These are phyloP conservation scores for Candida boidinii DNA, from an alignment of 805 yeast genomes.

Conservation along the genomic window DNA sequence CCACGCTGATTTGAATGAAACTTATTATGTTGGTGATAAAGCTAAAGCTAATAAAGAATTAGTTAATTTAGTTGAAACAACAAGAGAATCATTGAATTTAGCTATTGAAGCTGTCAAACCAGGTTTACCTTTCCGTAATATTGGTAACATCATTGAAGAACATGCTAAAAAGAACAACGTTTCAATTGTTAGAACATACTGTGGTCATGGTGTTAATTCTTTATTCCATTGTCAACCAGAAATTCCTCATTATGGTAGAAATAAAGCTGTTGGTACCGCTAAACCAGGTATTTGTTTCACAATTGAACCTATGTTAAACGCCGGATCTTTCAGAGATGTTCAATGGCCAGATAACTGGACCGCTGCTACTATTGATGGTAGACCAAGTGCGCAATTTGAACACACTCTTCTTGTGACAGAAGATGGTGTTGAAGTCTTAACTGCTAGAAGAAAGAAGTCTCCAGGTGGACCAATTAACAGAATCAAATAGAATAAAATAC, in stretches of 20 bases:
- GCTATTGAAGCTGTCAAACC: slow-evolving; percentile 88
- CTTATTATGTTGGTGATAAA: slow-evolving; percentile 91
- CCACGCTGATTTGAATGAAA: slow-evolving; percentile 93
- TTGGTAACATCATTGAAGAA: slow-evolving; percentile 83
- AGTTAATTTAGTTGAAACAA: slow-evolving; percentile 86
- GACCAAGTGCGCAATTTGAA: slow-evolving; percentile 87
- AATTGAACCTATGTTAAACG: slow-evolving; percentile 93
- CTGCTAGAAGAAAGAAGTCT: slow-evolving; percentile 68
- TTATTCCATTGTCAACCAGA: slow-evolving; percentile 89
- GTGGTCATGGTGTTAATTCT: slow-evolving; percentile 89
- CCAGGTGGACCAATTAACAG: slow-evolving; percentile 78
- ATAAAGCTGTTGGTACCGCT: slow-evolving; percentile 88
- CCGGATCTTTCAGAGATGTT: slow-evolving; percentile 72
- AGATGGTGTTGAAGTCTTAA: slow-evolving; percentile 82
- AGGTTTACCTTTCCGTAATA: slow-evolving; percentile 76
- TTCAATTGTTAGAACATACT: slow-evolving; percentile 82
- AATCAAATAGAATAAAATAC: background rate
- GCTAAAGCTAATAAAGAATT: slow-evolving; percentile 70
- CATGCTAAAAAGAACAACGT: slow-evolving; percentile 73
- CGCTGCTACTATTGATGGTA: slow-evolving; percentile 83
- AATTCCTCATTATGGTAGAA: slow-evolving; percentile 89
- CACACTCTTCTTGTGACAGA: slow-evolving; percentile 91
- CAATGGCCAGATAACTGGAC: slow-evolving; percentile 99
- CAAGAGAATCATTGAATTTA: slow-evolving; percentile 77
- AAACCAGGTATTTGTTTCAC: slow-evolving; percentile 96